Conservation (phyloP, 2,329 filamentous ascomycete genomes). For the Aspergillus brasiliensis region DNA sequence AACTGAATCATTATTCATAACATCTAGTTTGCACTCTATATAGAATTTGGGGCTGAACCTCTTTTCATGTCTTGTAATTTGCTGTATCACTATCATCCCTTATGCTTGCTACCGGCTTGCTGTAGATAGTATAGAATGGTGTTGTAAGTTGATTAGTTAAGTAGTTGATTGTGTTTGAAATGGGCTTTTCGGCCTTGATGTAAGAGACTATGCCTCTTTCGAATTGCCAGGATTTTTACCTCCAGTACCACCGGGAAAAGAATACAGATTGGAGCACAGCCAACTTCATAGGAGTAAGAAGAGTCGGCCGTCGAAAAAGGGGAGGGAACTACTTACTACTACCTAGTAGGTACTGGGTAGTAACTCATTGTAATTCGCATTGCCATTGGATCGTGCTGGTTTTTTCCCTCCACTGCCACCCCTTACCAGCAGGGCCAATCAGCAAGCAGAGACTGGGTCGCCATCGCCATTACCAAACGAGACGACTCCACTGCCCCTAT, state of each 20-base stretch:
- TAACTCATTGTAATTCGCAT: too few relatives aligned
- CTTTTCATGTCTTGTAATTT: not conserved
- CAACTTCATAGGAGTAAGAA: too few relatives aligned
- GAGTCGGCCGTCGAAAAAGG: slow-evolving; percentile 15
- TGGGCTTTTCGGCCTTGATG: too few relatives aligned
- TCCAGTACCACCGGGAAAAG: too few relatives aligned
- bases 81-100: not conserved
- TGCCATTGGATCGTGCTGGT: slow-evolving; percentile 12
- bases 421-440: slow-evolving; percentile 10
- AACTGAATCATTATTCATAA: not conserved
- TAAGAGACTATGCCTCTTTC: too few relatives aligned
- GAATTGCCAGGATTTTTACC: too few relatives aligned
- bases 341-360: too few relatives aligned
- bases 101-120: not conserved
- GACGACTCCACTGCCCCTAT: slow-evolving; percentile 17
- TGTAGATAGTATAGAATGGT: too few relatives aligned
- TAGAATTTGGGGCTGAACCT: not conserved
- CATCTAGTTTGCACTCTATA: not conserved
- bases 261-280: too few relatives aligned
- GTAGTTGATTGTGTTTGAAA: too few relatives aligned
- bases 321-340: not conserved
- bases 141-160: too few relatives aligned
- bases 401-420: slow-evolving; percentile 8
- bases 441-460: not conserved
- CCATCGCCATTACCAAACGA: slow-evolving; percentile 11